Conservation (phyloP, 2,329 filamentous ascomycete genomes). For the Sporothrix variecibatus region DNA sequence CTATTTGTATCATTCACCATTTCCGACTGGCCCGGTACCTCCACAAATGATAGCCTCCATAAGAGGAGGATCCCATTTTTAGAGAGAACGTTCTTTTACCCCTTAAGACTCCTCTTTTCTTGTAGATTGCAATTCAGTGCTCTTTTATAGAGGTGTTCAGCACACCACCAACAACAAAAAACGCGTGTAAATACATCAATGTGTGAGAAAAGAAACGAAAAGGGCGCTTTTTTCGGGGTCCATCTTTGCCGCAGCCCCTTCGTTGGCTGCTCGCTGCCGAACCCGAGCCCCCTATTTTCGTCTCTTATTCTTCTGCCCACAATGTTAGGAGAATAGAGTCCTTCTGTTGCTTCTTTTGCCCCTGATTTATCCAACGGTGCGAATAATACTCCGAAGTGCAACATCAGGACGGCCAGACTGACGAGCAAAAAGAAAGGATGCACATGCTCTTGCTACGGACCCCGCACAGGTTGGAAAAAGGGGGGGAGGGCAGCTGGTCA, state of each 20-base stretch:
- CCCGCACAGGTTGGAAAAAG: not conserved
- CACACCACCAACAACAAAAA: not conserved
- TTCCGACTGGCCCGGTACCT: not conserved
- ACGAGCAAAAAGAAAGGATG: not conserved
- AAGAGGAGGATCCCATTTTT: too few species aligned
- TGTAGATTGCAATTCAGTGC: conserved; percentile 3
- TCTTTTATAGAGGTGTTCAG: not conserved
- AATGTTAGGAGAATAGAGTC: not conserved
- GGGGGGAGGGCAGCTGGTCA: not conserved
- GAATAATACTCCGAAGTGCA: conserved; percentile 8
- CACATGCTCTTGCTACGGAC: not conserved
- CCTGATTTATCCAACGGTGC: conserved; percentile 6
- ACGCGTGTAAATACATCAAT: not conserved
- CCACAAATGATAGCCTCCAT: not conserved
- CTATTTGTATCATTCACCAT: conserved; percentile 12
- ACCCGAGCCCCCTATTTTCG: not conserved
- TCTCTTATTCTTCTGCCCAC: not conserved
- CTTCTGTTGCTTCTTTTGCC: not conserved
- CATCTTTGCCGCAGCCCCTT: not conserved
- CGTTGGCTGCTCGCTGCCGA: conserved; percentile 1
- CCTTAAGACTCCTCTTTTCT: not conserved
- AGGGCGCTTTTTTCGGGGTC: not conserved
- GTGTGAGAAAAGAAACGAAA: not conserved
- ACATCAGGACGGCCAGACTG: not conserved
- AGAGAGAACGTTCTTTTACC: not conserved